Evolutionary conservation across 768 basidiomycete species (phyloP).

Genomic region (Psilocybe subaeruginosa): DNA sequence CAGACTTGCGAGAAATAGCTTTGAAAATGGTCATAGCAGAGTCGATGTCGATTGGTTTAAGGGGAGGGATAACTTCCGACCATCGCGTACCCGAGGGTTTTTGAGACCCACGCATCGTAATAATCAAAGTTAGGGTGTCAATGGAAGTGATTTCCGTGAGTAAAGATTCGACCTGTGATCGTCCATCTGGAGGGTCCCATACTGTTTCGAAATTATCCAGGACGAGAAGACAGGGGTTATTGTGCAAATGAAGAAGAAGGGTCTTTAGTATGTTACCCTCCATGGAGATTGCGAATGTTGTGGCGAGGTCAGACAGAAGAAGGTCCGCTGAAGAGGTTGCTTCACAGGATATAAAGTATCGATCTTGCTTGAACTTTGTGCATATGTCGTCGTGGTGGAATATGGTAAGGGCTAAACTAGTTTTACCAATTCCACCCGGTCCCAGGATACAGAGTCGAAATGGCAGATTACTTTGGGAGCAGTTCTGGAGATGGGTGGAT

Average conservation of each 20-base stretch:
- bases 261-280: constrained; percentile 19
- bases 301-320: constrained; percentile 25
- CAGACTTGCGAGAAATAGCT: constrained; percentile 24
- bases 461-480: not conserved
- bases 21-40: constrained; percentile 27
- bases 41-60: constrained; percentile 27
- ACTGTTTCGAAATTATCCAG: constrained; percentile 37
- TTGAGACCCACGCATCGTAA: constrained; percentile 34
- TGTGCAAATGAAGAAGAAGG: constrained; percentile 15
- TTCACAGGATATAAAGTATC: constrained; percentile 33
- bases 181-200: constrained; percentile 28
- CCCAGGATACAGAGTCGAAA: constrained; percentile 31
- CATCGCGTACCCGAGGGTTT: constrained; percentile 27
- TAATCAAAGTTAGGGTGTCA: constrained; percentile 22
- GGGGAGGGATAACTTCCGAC: constrained; percentile 25
- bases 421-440: constrained; percentile 36
- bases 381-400: constrained; percentile 23
- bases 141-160: constrained; percentile 24
- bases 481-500: constrained; percentile 15
- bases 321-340: constrained; percentile 23
- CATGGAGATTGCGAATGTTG: constrained; percentile 14
- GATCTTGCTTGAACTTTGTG: constrained; percentile 17
- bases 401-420: constrained; percentile 28
- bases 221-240: constrained; percentile 23
- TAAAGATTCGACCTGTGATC: constrained; percentile 26